Evolutionary conservation across 164 flowering plant genomes (phyloP), one percentile per base, ranked within the genome.

Genomic region (Nelumbo lutea): DNA sequence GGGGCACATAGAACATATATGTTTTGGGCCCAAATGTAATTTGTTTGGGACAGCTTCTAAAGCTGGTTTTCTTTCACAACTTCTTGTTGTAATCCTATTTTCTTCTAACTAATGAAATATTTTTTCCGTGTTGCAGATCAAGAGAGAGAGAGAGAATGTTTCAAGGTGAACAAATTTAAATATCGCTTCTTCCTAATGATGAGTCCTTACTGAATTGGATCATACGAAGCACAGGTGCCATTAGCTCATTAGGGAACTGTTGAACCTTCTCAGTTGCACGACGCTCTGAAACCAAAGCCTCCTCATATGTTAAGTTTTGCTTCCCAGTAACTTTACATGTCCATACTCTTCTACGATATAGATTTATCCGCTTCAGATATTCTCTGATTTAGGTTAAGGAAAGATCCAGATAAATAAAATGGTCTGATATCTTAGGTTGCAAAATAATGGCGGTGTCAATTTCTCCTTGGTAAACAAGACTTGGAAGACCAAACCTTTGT

Each of bases 201-300:
- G 66, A 45, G 8, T 57, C 65, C 90, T 85, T 80, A 95, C 99
- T 90, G 76, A 77, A 95, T 78, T 95, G 97, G 45, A 95, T 80
- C 51, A 79, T 83, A 3, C 70, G 83, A 53, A 95, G 81, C 5
- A 85, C 90, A 66, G 95, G 88, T 39, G 66, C 83, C 67, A 84
- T 71, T 47, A 90, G 77, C 66, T 92, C 90, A 72, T 81, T 78
- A 10, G 97, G 97, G 59, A 93, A 82, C 75, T 83, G 83, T 64
- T 86, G 93, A 78, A 85, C 86, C 82, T 84, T 89, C 72, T 90
- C 86, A 14, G 74, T 65, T 42, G 96, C 97, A 61, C 67, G 83
- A 64, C 76, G 81, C 73, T 95, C 99, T 39, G 97, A 92, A 68
- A 87, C 90, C 83, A 95, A 79, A 50, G 99, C 97, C 81, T 95